A percentile compares a stretch with the other conserved stretches of the same genome.
Evolutionary conservation across 2,329 filamentous ascomycete genomes (phyloP).

Genomic region (Daldinia eschscholtzii): DNA sequence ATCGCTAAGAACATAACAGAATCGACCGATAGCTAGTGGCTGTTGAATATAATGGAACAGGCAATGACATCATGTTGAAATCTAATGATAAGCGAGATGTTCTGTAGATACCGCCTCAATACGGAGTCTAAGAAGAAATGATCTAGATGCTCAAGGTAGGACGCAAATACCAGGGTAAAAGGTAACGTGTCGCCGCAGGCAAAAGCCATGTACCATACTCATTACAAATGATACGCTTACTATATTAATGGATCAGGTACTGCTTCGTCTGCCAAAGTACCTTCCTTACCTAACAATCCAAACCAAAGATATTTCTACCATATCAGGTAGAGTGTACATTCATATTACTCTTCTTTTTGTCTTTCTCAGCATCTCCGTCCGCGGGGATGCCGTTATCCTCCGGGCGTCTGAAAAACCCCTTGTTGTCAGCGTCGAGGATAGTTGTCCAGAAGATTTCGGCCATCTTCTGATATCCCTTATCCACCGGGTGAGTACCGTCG

Average conservation of each 20-base stretch:
- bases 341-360: neutral
- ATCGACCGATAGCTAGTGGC: neutral
- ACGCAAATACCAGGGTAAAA: no score
- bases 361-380: neutral
- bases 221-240: no score
- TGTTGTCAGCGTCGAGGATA: slow-evolving; percentile 40
- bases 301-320: neutral
- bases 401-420: neutral
- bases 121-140: no score
- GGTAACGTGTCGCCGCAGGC: no score
- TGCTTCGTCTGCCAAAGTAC: no score
- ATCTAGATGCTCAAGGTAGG: no score
- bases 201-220: no score
- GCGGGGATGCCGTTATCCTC: neutral
- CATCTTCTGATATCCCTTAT: slow-evolving; percentile 46
- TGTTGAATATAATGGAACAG: neutral
- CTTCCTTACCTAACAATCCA: no score
- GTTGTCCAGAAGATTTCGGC: slow-evolving; percentile 44
- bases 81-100: no score
- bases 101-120: no score
- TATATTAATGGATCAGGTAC: no score
- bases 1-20: neutral
- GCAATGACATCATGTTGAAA: no score
- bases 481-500: slow-evolving; percentile 48
- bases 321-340: neutral